A percentile compares a stretch with the other conserved stretches of the same genome.
Conservation (phyloP, 139 green algal species). For the Picochlorum sp. region DNA sequence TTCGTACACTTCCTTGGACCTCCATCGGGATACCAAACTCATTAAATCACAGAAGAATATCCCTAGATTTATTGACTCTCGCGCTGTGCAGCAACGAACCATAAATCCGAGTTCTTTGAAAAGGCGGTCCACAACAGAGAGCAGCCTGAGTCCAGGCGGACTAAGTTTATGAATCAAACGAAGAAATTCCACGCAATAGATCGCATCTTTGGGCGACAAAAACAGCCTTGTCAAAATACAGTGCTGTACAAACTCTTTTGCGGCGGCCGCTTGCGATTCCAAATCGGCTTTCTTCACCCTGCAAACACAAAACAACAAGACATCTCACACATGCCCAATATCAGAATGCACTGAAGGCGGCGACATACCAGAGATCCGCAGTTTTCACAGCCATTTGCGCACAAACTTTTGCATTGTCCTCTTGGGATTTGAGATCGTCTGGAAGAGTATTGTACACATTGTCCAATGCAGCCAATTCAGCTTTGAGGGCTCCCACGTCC, state of each 20-base stretch:
- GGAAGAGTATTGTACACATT: constrained; percentile 16
- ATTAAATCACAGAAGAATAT: constrained; percentile 51
- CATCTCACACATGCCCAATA: background rate
- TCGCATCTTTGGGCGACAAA: constrained; percentile 43
- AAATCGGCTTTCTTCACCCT: constrained; percentile 1
- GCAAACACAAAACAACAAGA: constrained; percentile 3
- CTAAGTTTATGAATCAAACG: constrained; percentile 37
- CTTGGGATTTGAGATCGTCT: constrained; percentile 38
- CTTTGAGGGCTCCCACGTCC: background rate
- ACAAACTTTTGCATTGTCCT: constrained; percentile 21
- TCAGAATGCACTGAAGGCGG: background rate
- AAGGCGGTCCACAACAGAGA: constrained; percentile 31
- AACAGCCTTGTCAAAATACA: constrained; percentile 52
- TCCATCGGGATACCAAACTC: constrained; percentile 37
- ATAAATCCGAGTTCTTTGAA: constrained; percentile 33
- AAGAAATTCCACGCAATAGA: constrained; percentile 51
- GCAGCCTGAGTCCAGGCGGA: constrained; percentile 37
- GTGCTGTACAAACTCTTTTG: constrained; percentile 30
- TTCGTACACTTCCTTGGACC: constrained; percentile 19
- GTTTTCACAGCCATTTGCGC: constrained; percentile 15
- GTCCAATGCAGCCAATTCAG: constrained; percentile 1
- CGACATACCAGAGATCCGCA: background rate
- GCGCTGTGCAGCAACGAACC: constrained; percentile 42
- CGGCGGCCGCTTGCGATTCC: background rate
- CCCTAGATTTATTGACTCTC: constrained; percentile 53